Evolutionary conservation across 345 rosid genomes (phyloP), one percentile per base, ranked within the genome.

Genomic region (Punica granatum): DNA sequence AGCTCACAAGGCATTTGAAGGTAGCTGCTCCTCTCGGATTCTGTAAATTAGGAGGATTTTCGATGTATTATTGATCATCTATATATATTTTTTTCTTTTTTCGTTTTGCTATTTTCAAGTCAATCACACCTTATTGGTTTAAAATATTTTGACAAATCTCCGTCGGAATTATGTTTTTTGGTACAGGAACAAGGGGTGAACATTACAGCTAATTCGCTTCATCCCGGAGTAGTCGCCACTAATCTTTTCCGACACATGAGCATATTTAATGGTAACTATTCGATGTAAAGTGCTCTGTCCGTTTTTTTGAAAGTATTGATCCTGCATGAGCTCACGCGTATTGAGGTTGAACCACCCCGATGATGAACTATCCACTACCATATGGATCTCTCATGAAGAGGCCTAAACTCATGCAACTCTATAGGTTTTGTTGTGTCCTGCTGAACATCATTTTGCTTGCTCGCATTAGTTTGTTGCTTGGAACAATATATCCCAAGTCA

Each of bases 1-100:
- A 93, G 86, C 90, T 93, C 36, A 68, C 90, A 18, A 83, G 81
- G 76, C 79, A 60, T 35, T 74, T 93, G 62, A 86, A 90, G 94
- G 98, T 93, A 70, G 53, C 60, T 14, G 48, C 48, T 65, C 53
- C 26, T 25, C 28, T 41, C 10, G 23, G 16, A 31, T 34, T 44
- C 16, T n/a, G 31, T 39, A 36, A 19, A 23, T 63, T 19, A 36
- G 7, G 30, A 36, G 7, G 26, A 18, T 60, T 8, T 53, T 34
- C 23, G 10, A 48, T 32, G 11, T 49, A 46, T 42, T 11, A 15
- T 64, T 30, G 61, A 42, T 62, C 31, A 21, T 23, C 23, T 18
- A 2, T 0, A 56, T 30, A 33, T 12, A 26, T 28, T 28, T 0
- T 56, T 30, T 8, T 1, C 14, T 54, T 49, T n/a, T 18, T 37